phyloP scores from a whole-genome alignment of 345 rosid genomes.

The Kernera saxatilis region DNA sequence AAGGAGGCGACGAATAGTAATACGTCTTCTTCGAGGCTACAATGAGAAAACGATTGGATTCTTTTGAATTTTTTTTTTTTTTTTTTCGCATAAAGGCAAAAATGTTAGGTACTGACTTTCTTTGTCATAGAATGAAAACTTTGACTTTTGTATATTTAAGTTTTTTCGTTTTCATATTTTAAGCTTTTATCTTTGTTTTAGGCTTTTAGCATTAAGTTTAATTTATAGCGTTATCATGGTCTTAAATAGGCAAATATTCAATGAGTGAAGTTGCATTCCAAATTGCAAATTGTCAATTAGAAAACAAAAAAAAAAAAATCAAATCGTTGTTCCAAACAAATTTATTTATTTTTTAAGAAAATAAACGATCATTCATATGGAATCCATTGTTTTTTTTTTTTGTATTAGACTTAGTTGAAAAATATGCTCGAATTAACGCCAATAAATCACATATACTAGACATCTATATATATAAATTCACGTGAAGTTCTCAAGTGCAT shows the following conservation, averaged over 20 bases:
- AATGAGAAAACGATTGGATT: conserved; percentile 36
- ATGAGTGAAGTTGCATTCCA: neutral
- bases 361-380: neutral
- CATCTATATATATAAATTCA: neutral
- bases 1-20: conserved; percentile 24
- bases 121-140: conserved; percentile 30
- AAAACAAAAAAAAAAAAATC: neutral
- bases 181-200: conserved; percentile 9
- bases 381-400: neutral
- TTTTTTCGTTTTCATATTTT: conserved; percentile 9
- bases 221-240: neutral
- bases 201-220: neutral
- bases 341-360: neutral
- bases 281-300: neutral
- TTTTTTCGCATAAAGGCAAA: conserved; percentile 32
- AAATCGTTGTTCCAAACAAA: neutral
- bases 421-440: neutral
- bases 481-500: conserved; percentile 18
- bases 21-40: conserved; percentile 26
- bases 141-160: conserved; percentile 30
- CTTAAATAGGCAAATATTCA: neutral
- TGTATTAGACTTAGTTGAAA: neutral
- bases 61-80: neutral
- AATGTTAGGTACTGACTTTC: conserved; percentile 41
- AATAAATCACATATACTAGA: neutral